Evolutionary conservation across 495 filamentous ascomycete genomes (phyloP).

Genomic region (Cenococcum geophilum): DNA sequence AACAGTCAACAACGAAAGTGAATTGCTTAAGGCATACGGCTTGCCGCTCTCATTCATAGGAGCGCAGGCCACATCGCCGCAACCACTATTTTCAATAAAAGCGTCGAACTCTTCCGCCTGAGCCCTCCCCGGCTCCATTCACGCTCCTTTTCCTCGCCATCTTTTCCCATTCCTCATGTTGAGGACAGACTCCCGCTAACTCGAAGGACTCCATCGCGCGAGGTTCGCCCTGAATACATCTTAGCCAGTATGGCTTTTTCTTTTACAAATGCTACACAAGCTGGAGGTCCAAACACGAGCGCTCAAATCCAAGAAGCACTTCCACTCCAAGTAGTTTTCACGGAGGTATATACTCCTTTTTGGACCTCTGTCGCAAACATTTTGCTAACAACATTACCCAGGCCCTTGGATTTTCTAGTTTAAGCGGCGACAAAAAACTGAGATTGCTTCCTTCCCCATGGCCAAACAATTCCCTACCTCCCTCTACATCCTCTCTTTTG

Average conservation of each 20-base stretch:
- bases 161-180: conserved; percentile 17
- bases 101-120: conserved; percentile 24
- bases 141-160: conserved; percentile 27
- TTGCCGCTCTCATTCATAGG: conserved; percentile 26
- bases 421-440: conserved; percentile 75
- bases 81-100: conserved; percentile 24
- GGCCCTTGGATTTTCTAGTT: conserved; percentile 75
- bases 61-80: conserved; percentile 13
- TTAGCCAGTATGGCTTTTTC: conserved; percentile 63
- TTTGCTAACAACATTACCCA: conserved; percentile 35
- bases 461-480: conserved; percentile 65
- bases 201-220: conserved; percentile 32
- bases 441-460: conserved; percentile 73
- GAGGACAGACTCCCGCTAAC: conserved; percentile 29
- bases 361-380: neutral
- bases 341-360: conserved; percentile 42
- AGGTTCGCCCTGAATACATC: conserved; percentile 40
- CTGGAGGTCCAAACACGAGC: conserved; percentile 28
- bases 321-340: conserved; percentile 55
- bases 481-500: conserved; percentile 75
- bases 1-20: conserved; percentile 7
- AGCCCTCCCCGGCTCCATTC: conserved; percentile 20
- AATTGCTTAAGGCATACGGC: conserved; percentile 25
- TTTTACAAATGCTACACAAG: conserved; percentile 40
- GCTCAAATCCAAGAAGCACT: conserved; percentile 45